Evolutionary conservation across 2,329 filamentous ascomycete genomes (phyloP), one percentile per base, ranked within the genome.

Genomic region (Ceratocystis papillata): DNA sequence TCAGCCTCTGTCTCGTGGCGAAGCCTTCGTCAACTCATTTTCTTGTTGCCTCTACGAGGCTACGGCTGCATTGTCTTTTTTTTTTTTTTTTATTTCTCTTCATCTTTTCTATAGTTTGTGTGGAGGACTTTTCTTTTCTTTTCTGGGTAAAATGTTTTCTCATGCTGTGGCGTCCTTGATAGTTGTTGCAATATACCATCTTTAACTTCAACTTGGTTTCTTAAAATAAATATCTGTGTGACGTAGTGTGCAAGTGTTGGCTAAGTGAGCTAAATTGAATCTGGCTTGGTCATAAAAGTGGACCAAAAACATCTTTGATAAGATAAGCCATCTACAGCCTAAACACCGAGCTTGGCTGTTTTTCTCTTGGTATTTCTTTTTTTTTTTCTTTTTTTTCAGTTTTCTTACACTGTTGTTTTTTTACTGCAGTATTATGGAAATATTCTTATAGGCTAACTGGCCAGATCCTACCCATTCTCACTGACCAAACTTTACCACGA

Each of bases 161-260:
- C 61, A 63, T 67, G 65, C 62, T 64, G 64, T 57, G 65, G 68
- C 55, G 66, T 66, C 61, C 67, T 64, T 66, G 65, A 53, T 63
- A 66, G 59, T 66, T 64, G 25, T 59, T 65, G 45, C 61, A 53
- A 60, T 62, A 22, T 48, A 55, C 33, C 55, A 41, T 33, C 25
- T 64, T 12, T 57, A 33, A 33, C 55, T 8, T 59, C 28, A 59
- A 5, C 25, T 37, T n/a, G 37, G 28, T 3, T 57, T 17, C 2
- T 12, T 59, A 3, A 15, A 41, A 41, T 50, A 22, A 12, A 10
- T 2, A 3, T 37, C 2, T 10, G 28, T 12, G 22, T 33, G 22
- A 30, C 17, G 53, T 15, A 22, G 28, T 57, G 53, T 33, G 33
- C 17, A 4, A 5, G 3, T 1, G 17, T 3, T 37, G 12, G 3